A percentile compares a stretch with the other conserved stretches of the same genome.
Conservation (phyloP, 139 green algal genomes). For the Parachlorella kessleri region DNA sequence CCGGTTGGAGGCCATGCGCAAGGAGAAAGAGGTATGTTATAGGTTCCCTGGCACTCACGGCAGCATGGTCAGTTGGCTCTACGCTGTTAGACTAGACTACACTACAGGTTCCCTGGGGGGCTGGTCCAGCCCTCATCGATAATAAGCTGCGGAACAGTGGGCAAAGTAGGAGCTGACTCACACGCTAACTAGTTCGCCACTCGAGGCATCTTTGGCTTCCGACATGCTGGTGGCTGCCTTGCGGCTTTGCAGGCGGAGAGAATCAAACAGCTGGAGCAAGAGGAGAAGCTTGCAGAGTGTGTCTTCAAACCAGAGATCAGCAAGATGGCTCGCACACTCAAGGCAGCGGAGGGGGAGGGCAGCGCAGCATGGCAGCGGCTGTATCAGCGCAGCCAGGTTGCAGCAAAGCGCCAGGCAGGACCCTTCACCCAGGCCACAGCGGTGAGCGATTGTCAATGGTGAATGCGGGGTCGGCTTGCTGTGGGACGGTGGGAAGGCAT, state of each 20-base stretch:
- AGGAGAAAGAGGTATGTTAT: slow-evolving; percentile 29
- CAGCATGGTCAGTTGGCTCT: too few relatives aligned
- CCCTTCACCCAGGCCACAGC: neutral
- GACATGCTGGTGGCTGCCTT: neutral
- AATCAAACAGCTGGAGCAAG: slow-evolving; percentile 52
- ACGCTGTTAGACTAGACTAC: too few relatives aligned
- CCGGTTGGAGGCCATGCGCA: slow-evolving; percentile 47
- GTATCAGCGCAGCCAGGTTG: slow-evolving; percentile 10
- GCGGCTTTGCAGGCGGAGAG: slow-evolving; percentile 31
- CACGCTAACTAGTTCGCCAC: neutral
- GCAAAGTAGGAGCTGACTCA: neutral
- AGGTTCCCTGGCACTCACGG: too few relatives aligned
- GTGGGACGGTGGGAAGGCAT: too few relatives aligned
- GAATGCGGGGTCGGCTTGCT: too few relatives aligned
- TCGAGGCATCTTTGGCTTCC: neutral
- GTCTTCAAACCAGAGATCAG: slow-evolving; percentile 75
- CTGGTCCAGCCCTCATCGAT: too few relatives aligned
- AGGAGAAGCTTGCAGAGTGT: slow-evolving; percentile 55
- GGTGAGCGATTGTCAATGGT: too few relatives aligned
- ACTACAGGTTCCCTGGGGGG: too few relatives aligned
- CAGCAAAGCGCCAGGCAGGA: slow-evolving; percentile 23
- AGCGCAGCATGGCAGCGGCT: slow-evolving; percentile 15
- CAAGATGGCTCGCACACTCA: slow-evolving; percentile 28
- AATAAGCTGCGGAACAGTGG: too few relatives aligned
- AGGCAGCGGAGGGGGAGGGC: neutral